phyloP scores from a whole-genome alignment of 2,329 filamentous ascomycete genomes.

The Arthroderma sp. region DNA sequence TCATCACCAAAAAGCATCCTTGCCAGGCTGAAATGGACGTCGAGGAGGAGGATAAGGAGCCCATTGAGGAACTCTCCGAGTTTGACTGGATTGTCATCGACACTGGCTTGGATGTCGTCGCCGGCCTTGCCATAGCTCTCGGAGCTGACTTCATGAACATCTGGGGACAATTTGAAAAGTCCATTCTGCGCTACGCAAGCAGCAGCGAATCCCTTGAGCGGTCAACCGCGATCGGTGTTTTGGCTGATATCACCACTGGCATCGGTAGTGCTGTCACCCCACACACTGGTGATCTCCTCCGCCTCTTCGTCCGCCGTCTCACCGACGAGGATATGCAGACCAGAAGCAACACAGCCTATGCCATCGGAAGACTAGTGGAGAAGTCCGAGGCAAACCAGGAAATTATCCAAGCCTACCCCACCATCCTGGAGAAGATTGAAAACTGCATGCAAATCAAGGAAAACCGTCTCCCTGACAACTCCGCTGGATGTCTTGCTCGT shows the following conservation, averaged over 20 bases:
- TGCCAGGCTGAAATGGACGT: conserved; percentile 85
- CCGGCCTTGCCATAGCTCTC: conserved; percentile 68
- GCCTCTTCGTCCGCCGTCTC: conserved; percentile 71
- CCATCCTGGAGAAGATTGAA: conserved; percentile 76
- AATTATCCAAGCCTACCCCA: conserved; percentile 60
- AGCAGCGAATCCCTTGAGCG: conserved; percentile 79
- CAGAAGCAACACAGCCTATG: conserved; percentile 91
- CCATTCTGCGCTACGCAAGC: conserved; percentile 72
- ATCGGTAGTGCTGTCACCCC: conserved; percentile 72
- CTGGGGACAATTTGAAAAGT: conserved; percentile 94
- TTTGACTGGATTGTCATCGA: conserved; percentile 97
- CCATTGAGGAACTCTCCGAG: conserved; percentile 70
- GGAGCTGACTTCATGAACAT: conserved; percentile 71
- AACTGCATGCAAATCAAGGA: conserved; percentile 64
- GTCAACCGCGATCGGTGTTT: conserved; percentile 76
- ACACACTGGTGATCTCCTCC: conserved; percentile 63
- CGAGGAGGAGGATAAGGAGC: conserved; percentile 61
- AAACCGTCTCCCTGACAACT: conserved; percentile 80
- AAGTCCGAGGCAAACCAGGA: conserved; percentile 63
- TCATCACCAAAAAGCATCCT: conserved; percentile 81
- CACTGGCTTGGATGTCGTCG: conserved; percentile 81
- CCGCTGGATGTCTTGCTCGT: conserved; percentile 75
- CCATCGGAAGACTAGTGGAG: conserved; percentile 69
- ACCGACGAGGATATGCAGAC: conserved; percentile 81
- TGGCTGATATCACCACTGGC: conserved; percentile 78